These are phyloP conservation scores for Clonostachys rosea DNA, from an alignment of 2,329 filamentous ascomycete species.

Conservation along the genomic window DNA sequence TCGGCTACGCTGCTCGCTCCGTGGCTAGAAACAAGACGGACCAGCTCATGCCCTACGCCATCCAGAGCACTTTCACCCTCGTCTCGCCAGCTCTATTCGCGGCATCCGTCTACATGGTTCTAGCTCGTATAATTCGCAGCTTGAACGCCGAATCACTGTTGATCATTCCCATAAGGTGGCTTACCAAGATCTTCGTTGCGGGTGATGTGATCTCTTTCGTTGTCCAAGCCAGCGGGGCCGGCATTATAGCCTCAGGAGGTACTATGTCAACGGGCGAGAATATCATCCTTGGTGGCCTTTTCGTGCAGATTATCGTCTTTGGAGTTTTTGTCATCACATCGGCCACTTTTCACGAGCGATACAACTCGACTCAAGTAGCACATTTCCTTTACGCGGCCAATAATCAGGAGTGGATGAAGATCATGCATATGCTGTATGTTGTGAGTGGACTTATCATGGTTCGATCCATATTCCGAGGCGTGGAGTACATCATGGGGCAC, in stretches of 20 bases:
- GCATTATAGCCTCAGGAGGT: conserved; percentile 13
- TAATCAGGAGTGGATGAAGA: conserved; percentile 19
- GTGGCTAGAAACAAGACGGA: conserved; percentile 12
- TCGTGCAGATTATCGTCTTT: conserved; percentile 52
- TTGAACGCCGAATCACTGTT: conserved; percentile 13
- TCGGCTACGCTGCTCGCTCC: conserved; percentile 22
- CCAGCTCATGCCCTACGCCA: conserved; percentile 17
- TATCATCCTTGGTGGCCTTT: conserved; percentile 46
- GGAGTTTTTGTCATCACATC: conserved; percentile 43
- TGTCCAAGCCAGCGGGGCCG: conserved; percentile 20
- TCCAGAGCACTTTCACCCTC: conserved; percentile 29
- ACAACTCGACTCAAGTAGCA: conserved; percentile 7
- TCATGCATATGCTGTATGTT: conserved; percentile 26
- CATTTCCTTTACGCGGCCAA: conserved; percentile 5
- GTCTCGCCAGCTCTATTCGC: conserved; percentile 38
- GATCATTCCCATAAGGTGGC: conserved; percentile 12
- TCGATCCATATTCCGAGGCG: conserved; percentile 33
- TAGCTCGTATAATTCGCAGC: conserved; percentile 26
- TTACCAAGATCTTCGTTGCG: conserved; percentile 22
- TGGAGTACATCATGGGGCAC: conserved; percentile 38
- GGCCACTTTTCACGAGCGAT: conserved; percentile 31
- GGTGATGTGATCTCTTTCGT: conserved; percentile 20
- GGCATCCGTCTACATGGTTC: conserved; percentile 39
- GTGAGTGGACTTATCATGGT: conserved; percentile 30
- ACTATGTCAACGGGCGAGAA: conserved; percentile 26